Base-by-base conservation (phyloP, 2,329 filamentous ascomycete genomes). In the Trichoderma polysporum region DNA sequence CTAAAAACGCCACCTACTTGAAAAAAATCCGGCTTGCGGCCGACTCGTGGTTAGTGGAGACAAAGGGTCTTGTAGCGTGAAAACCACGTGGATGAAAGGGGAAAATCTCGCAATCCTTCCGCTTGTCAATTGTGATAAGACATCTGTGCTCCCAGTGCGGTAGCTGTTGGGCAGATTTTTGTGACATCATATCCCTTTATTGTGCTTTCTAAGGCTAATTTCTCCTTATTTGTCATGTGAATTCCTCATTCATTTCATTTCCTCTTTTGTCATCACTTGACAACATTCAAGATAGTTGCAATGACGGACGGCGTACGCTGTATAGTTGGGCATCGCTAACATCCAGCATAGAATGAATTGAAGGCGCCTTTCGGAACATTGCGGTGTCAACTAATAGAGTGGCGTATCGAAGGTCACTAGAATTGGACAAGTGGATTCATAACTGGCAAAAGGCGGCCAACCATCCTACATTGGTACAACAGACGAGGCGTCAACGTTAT, bases 401-500 rank as follows among this genome's bases (percentile, higher is more conserved):
- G 61, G 61, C 50, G 50, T 35, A 35, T 47, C 17, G 61, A 64
- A 64, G 61, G 37, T 17, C 3, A 27, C 50, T 64, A 64, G 61
- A 64, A 56, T 35, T n/a, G 50, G 60, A 47, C 9, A 54, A 37
- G 37, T 56, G 50, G 49, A 15, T 33, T 45, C 27, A 35, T 7
- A 9, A 19, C 39, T 56, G 50, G n/a, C 50, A 31, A 41, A 56
- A 45, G 50, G 33, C 22, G 13, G 7, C 8, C 29, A 9, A 47
- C 2, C 52, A 33, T 29, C 35, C 35, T 49, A n/a, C 12, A 15
- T 33, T 25, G 13, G 29, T 17, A 12, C 19, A 8, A 39, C 10
- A 54, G 9, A 22, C 19, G 58, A 64, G 61, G 61, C 61, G 61
- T 54, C 37, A 56, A 56, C 27, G 50, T 64, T 64, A 27, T 56